Conservation (phyloP, 108 stramenopile species). For the Cyclostephanos tholiformis region DNA sequence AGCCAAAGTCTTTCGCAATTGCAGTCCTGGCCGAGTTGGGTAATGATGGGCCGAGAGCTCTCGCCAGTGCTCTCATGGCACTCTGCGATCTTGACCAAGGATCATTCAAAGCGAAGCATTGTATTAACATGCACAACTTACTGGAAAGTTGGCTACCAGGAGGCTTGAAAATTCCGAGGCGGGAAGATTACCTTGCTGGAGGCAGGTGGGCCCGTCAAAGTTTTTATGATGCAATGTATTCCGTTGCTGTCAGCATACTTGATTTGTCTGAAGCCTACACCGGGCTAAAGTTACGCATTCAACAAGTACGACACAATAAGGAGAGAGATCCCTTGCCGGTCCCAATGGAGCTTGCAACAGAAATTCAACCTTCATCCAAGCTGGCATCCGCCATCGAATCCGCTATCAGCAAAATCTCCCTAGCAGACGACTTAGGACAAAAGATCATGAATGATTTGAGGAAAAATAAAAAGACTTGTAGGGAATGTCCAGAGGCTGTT, state of each 20-base stretch:
- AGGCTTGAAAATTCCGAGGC: constrained; percentile 71
- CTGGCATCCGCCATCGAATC: constrained; percentile 43
- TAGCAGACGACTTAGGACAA: constrained; percentile 59
- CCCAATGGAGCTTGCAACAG: constrained; percentile 38
- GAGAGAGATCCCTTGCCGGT: constrained; percentile 79
- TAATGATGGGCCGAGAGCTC: constrained; percentile 69
- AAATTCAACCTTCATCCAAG: constrained; percentile 49
- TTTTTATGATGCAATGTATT: constrained; percentile 87
- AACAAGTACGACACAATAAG: constrained; percentile 68
- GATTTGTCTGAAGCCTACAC: constrained; percentile 85
- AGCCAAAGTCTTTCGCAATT: constrained; percentile 80
- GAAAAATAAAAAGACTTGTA: constrained; percentile 41
- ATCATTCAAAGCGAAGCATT: constrained; percentile 71
- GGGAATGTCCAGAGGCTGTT: constrained; percentile 51
- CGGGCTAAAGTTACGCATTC: constrained; percentile 79
- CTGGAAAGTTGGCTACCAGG: constrained; percentile 87
- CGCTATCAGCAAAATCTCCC: constrained; percentile 52
- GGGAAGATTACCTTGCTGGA: constrained; percentile 89
- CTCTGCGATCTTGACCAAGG: constrained; percentile 87
- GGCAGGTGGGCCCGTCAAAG: constrained; percentile 89
- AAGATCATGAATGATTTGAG: constrained; percentile 44
- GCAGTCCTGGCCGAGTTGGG: constrained; percentile 90
- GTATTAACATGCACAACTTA: constrained; percentile 78
- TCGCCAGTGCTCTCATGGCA: constrained; percentile 71
- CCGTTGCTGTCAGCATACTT: constrained; percentile 72